Percentiles rank a stretch among this genome's conserved stretches.
These are phyloP conservation scores for Chrysanthemum makinoi DNA, from an alignment of 129 eudicot species.

Conservation along the genomic window DNA sequence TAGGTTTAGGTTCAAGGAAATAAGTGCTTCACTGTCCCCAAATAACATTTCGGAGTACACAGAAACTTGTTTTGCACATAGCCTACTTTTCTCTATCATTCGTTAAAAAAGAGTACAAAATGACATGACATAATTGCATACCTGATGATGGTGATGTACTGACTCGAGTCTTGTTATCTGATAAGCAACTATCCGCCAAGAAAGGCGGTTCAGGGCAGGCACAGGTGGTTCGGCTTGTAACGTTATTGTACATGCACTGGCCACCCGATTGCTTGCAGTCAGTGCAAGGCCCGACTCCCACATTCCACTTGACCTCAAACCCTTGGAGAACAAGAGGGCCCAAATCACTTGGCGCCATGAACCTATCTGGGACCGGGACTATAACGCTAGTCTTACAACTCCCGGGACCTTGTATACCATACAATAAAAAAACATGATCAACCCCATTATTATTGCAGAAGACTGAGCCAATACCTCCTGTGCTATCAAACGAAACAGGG, in stretches of 20 bases:
- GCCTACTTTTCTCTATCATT: too few relatives aligned
- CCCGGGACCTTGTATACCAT: constrained; percentile 47
- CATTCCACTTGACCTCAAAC: constrained; percentile 55
- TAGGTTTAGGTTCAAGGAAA: too few relatives aligned
- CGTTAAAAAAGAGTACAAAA: too few relatives aligned
- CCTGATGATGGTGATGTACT: constrained; percentile 16
- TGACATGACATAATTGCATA: neutral
- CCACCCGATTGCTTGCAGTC: constrained; percentile 50
- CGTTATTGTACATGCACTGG: constrained; percentile 39
- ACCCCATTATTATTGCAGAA: constrained; percentile 22
- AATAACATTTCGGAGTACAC: too few relatives aligned
- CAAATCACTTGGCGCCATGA: constrained; percentile 24
- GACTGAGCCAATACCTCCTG: neutral
- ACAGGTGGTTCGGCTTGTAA: constrained; percentile 36
- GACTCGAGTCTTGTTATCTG: constrained; percentile 10
- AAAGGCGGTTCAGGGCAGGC: too few relatives aligned
- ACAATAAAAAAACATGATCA: constrained; percentile 17
- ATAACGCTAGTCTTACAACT: constrained; percentile 45
- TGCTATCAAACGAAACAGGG: constrained; percentile 16
- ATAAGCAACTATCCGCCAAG: constrained; percentile 31
- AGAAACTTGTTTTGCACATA: too few relatives aligned
- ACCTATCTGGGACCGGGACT: constrained; percentile 44
- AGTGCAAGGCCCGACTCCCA: constrained; percentile 34
- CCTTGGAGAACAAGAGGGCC: constrained; percentile 36
- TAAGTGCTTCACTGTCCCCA: too few relatives aligned